A percentile compares a stretch with the other conserved stretches of the same genome.
phyloP scores from a whole-genome alignment of 805 yeast genomes.

The Saitoella complicata region DNA sequence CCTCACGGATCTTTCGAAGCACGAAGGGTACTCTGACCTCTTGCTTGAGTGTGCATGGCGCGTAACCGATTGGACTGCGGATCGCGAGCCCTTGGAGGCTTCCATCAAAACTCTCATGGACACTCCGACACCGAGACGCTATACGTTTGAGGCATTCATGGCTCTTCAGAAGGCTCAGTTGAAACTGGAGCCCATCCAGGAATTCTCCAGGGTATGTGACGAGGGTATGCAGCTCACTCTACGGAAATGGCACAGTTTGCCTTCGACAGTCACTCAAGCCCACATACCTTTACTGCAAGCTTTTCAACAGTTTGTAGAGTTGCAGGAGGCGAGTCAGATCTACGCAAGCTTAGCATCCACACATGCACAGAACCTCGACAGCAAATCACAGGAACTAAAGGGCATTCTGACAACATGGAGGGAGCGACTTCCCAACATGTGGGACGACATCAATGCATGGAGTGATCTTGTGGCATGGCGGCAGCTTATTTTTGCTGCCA shows the following conservation, averaged over 20 bases:
- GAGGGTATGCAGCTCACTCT: constrained; percentile 90
- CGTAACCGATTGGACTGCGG: constrained; percentile 95
- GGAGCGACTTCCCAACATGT: constrained; percentile 83
- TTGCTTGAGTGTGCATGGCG: constrained; percentile 99
- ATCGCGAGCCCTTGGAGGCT: constrained; percentile 83
- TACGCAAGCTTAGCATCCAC: constrained; percentile 77
- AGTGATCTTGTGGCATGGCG: constrained; percentile 97
- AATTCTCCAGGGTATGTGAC: constrained; percentile 73
- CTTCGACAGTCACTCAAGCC: constrained; percentile 55
- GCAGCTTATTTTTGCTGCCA: constrained; percentile 93
- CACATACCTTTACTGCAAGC: constrained; percentile 83
- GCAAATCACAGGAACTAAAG: constrained; percentile 84
- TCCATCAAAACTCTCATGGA: constrained; percentile 94
- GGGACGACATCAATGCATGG: constrained; percentile 98
- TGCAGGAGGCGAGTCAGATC: constrained; percentile 92
- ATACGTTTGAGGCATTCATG: constrained; percentile 85
- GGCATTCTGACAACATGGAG: constrained; percentile 95
- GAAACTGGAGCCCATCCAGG: constrained; percentile 70
- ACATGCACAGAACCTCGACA: constrained; percentile 80
- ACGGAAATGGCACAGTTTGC: constrained; percentile 85
- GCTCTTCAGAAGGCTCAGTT: constrained; percentile 88
- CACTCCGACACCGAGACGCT: constrained; percentile 94
- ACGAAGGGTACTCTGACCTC: constrained; percentile 92
- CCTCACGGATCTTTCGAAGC: constrained; percentile 87
- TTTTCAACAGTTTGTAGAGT: constrained; percentile 93